Conservation (phyloP, 208 protist genomes). For the Phytomonas sp. region DNA sequence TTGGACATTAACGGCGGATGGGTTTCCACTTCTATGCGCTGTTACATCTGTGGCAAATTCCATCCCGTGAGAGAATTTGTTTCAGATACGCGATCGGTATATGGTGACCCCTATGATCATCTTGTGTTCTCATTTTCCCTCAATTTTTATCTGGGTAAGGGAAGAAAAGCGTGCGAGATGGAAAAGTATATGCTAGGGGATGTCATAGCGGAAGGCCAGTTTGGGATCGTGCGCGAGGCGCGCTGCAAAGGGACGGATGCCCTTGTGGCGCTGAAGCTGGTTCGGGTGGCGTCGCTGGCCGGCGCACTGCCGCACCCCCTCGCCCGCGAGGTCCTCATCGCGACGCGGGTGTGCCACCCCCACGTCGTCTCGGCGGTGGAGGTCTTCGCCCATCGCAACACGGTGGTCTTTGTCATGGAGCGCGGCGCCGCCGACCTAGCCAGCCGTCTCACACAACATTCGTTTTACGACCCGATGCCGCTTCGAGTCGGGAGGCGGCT, state of each 20-base stretch:
- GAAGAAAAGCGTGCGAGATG: constrained; percentile 19
- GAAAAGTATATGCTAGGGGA: constrained; percentile 47
- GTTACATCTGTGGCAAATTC: too few relatives aligned
- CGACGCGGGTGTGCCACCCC: constrained; percentile 35
- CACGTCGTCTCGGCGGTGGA: constrained; percentile 58
- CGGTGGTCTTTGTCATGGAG: constrained; percentile 76
- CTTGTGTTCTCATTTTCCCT: background rate
- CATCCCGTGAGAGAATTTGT: too few relatives aligned
- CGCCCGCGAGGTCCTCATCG: constrained; percentile 62
- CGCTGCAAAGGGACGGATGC: constrained; percentile 39
- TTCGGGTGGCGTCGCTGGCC: constrained; percentile 33
- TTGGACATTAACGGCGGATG: background rate
- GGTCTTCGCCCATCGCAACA: constrained; percentile 44
- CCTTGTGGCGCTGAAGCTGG: constrained; percentile 63
- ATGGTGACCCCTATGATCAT: too few relatives aligned
- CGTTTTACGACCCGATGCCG: constrained; percentile 20
- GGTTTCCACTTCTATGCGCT: too few relatives aligned
- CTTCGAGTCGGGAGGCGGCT: constrained; percentile 16
- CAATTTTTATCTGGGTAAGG: background rate
- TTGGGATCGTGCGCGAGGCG: constrained; percentile 55
- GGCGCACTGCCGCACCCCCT: constrained; percentile 79
- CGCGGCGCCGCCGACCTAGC: constrained; percentile 55
- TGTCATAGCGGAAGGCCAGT: constrained; percentile 70
- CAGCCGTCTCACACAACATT: constrained; percentile 24
- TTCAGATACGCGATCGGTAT: too few relatives aligned